Evolutionary conservation across 768 basidiomycete species (phyloP), one percentile per base, ranked within the genome.

Genomic region (Terana coerulea): DNA sequence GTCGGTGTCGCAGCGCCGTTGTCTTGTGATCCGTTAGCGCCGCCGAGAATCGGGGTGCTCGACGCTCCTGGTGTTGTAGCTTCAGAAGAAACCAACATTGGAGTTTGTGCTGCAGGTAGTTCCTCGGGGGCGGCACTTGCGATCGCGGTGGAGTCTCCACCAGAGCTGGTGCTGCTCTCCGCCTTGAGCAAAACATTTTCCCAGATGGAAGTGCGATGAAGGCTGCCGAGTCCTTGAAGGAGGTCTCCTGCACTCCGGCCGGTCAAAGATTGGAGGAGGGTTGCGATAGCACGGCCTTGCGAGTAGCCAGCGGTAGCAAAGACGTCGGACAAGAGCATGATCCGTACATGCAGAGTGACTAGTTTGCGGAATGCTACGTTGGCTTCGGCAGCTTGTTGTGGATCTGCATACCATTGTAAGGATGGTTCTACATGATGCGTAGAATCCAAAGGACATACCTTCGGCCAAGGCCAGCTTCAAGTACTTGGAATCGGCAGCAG

Each of bases 191-290:
- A 69, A 34, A 91, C 87, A 59, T 91, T 93, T 69, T 95, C 91
- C 88, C 90, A 91, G 5, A 91, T 79, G 54, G 81, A 84, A 1
- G 84, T 80, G 14, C 91, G 81, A 64, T 97, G 93, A 5, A 98
- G 71, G 39, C 78, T 68, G 3, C 94, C 95, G 24, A 98, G 73
- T 55, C 88, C 79, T 3, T 70, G 68, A 22, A 98, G 69, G 24
- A 91, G 78, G 54, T 82, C 73, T 15, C 80, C 75, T 15, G 83
- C 75, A 21, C 78, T 80, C 21, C 76, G 77, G 19, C 73, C 77
- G 76, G 86, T 85, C 41, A 97, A 68, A 3, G 81, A 83, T 60
- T 89, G 84, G 29, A 95, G 76, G 33, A 95, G 74, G 2, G 81
- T 73, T 8, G 86, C 82, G 1, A 88, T 83, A 24, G 84, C 79